These are phyloP conservation scores for Talaromyces adpressus DNA, from an alignment of 495 filamentous ascomycete genomes.

Conservation along the genomic window DNA sequence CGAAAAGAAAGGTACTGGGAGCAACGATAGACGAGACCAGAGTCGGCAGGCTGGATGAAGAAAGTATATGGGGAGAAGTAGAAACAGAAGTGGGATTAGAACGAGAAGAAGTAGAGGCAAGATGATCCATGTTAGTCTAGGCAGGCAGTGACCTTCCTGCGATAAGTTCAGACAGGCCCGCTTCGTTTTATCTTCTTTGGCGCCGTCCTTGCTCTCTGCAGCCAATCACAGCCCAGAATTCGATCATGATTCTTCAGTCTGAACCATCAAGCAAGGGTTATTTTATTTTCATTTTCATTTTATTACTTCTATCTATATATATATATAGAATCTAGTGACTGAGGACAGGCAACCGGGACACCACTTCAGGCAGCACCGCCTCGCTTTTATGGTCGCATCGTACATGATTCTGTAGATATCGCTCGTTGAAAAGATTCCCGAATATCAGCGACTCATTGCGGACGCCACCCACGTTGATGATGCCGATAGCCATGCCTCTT, in stretches of 20 bases:
- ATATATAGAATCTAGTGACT: neutral
- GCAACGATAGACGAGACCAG: slow-evolving; percentile 29
- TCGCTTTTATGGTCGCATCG: slow-evolving; percentile 35
- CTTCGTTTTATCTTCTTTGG: neutral
- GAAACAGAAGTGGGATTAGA: neutral
- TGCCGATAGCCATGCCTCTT: slow-evolving; percentile 73
- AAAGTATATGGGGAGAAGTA: neutral
- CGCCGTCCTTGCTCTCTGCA: neutral
- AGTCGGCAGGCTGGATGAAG: neutral
- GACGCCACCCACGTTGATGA: slow-evolving; percentile 78
- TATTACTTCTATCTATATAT: neutral
- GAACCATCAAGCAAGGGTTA: neutral
- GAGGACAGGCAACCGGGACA: slow-evolving; percentile 19
- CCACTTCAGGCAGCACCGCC: slow-evolving; percentile 29
- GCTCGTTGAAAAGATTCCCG: slow-evolving; percentile 26
- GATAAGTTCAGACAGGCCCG: neutral
- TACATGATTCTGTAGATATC: slow-evolving; percentile 16
- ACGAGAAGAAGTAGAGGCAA: neutral
- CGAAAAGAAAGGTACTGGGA: slow-evolving; percentile 32
- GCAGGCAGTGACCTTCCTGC: slow-evolving; percentile 7
- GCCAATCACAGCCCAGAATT: slow-evolving; percentile 1
- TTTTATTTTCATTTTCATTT: neutral
- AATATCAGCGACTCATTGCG: slow-evolving; percentile 71
- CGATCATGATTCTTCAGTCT: neutral
- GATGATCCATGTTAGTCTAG: slow-evolving; percentile 16